phyloP scores from a whole-genome alignment of 2,329 filamentous ascomycete genomes.

The Penicillium sp. region DNA sequence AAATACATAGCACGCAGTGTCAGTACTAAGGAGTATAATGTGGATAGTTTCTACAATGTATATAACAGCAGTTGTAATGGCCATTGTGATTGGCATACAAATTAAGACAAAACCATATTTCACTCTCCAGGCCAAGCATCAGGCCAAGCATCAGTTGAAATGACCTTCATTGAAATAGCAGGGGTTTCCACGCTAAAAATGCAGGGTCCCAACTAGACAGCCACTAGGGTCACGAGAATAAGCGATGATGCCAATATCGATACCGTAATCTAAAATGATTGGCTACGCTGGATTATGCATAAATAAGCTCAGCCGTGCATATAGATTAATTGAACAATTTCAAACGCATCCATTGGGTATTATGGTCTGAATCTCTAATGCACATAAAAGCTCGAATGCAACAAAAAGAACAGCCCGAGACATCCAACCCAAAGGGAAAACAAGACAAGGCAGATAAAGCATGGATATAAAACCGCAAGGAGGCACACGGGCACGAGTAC shows the following conservation, averaged over 20 bases:
- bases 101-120: too few relatives aligned
- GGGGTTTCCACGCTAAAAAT: background rate
- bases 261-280: background rate
- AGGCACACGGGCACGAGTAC: conserved; percentile 9
- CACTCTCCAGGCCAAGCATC: too few relatives aligned
- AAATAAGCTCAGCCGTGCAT: background rate
- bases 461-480: conserved; percentile 19
- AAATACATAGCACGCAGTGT: too few relatives aligned
- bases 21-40: too few relatives aligned
- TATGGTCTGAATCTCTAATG: conserved; percentile 18
- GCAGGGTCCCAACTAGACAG: conserved; percentile 13
- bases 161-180: too few relatives aligned
- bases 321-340: background rate
- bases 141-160: too few relatives aligned
- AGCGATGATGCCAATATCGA: conserved; percentile 12
- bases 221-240: conserved; percentile 17
- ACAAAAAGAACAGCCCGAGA: conserved; percentile 9
- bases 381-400: conserved; percentile 9
- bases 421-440: conserved; percentile 8
- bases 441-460: conserved; percentile 6
- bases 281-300: background rate
- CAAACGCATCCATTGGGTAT: conserved; percentile 23
- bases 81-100: too few relatives aligned
- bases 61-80: too few relatives aligned
- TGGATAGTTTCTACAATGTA: too few relatives aligned